A percentile compares a stretch with the other conserved stretches of the same genome.
Evolutionary conservation across 108 stramenopile genomes (phyloP).

Genomic region (Fistulifera pelliculosa): DNA sequence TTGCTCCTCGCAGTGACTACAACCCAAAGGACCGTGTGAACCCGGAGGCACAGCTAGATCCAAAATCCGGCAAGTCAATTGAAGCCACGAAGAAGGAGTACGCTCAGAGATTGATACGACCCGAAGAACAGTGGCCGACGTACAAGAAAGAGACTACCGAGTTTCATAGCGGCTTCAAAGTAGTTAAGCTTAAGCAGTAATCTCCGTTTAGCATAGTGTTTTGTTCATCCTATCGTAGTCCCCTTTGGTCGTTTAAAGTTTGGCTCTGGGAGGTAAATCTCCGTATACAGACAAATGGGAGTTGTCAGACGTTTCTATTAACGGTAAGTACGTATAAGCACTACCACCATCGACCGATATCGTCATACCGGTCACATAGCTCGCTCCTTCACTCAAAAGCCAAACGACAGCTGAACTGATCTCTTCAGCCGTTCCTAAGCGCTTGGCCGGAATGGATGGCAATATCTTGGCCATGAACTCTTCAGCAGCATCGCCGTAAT

Average conservation of each 20-base stretch:
- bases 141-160: too few relatives aligned
- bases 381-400: conserved; percentile 58
- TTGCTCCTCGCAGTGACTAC: conserved; percentile 39
- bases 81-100: conserved; percentile 7
- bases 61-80: conserved; percentile 37
- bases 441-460: conserved; percentile 49
- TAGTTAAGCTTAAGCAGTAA: too few relatives aligned
- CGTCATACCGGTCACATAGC: conserved; percentile 61
- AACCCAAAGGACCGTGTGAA: conserved; percentile 72
- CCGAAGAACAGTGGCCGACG: too few relatives aligned
- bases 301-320: conserved; percentile 64
- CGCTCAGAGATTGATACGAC: too few relatives aligned
- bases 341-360: conserved; percentile 66
- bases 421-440: conserved; percentile 65
- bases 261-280: conserved; percentile 45
- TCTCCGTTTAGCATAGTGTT: too few relatives aligned
- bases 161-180: too few relatives aligned
- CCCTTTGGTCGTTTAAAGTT: conserved; percentile 34
- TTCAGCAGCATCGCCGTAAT: conserved; percentile 68
- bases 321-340: conserved; percentile 52
- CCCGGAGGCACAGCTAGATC: conserved; percentile 65
- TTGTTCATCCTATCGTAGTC: too few relatives aligned
- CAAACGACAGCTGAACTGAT: conserved; percentile 61
- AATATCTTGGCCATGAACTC: conserved; percentile 52
- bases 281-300: conserved; percentile 61